Base-by-base conservation (phyloP, 2,329 filamentous ascomycete genomes). In the Biscogniauxia mediterranea region DNA sequence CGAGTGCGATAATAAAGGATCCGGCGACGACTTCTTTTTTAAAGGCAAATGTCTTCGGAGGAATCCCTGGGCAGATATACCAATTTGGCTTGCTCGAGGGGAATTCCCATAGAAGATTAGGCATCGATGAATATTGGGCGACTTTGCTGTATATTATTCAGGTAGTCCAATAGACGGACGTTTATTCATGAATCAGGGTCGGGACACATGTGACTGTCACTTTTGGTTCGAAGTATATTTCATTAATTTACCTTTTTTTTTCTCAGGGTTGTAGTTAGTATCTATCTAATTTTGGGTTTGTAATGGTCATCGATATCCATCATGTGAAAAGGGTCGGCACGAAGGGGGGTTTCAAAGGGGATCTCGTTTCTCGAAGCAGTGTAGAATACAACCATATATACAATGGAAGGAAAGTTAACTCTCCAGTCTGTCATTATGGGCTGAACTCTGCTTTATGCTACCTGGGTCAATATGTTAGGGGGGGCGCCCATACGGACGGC, bases 141-240 rank as follows among this genome's bases (percentile, higher is more conserved):
- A 67, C 64, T 71, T 69, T 72, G 70, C 69, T 74, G 71, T 74
- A 74, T 68, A 74, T 73, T 73, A 73, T 72, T 73, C 67, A 70
- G 67, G 69, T 73, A 71, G 70, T 73, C 71, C 69, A 62, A 68
- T 68, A 66, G 61, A 69, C 66, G 70, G 66, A 65, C 65, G 62
- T 58, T 67, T 65, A 63, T 66, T 67, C 63, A 67, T 64, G 59
- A 64, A 60, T 52, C 50, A 21, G 56, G 25, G n/a, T 20, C 38
- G 54, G 46, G 32, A 25, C 55, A 46, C 51, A 21, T 52, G 46
- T 50, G 17, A 52, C 50, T 20, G 7, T 52, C 21, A 52, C 50
- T 19, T 50, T 46, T 15, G 38, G 38, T 46, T 46, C 38, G 6
- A 46, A 17, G 50, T 32, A 42, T 52, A 32, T 60, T 51, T 52